Base-by-base conservation (phyloP, 306 rosid genomes). In the Cucurbita ficifolia region DNA sequence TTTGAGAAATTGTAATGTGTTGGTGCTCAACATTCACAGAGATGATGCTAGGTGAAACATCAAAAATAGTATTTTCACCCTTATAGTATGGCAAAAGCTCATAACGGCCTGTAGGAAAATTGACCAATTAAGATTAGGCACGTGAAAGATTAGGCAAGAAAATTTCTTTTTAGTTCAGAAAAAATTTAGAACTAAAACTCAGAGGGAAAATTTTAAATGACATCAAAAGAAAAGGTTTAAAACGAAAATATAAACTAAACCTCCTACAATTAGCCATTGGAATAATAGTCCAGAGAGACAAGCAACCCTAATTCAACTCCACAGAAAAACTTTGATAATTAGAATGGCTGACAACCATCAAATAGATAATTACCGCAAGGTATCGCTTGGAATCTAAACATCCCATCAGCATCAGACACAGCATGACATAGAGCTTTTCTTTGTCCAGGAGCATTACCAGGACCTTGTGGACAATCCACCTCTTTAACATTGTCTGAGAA, bases 1-100 rank as follows among this genome's bases (percentile, higher is more conserved):
- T 94, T 74, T 85, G 91, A 24, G 91, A 82, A 84, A 94, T 82
- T 7, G 86, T 77, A 77, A 88, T 84, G 77, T 91, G 97, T 79
- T 84, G 96, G 83, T 94, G 99, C 80, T 82, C 87, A 73, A 94
- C 89, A 77, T 75, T 84, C 77, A 89, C 87, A 11, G 88, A 76
- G 81, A 85, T 84, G 77, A 82, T 82, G 67, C 96, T 82, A 35
- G 99, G 97, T n/a, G 90, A 94, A 85, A 94, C 88, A 75, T 89
- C 99, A 89, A 94, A 94, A 50, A 89, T 87, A 18, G 96, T 89
- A 84, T 94, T 91, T 78, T 94, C 99, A 72, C 99, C 99, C 88
- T 88, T 91, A 86, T 94, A 94, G 85, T 84, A 94, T 73, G 99
- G 99, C 74, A 94, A 85, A 71, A 94, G 88, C 82, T 86, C 88